Conservation (phyloP, 2,329 filamentous ascomycete species). For the Aspergillus sp. region DNA sequence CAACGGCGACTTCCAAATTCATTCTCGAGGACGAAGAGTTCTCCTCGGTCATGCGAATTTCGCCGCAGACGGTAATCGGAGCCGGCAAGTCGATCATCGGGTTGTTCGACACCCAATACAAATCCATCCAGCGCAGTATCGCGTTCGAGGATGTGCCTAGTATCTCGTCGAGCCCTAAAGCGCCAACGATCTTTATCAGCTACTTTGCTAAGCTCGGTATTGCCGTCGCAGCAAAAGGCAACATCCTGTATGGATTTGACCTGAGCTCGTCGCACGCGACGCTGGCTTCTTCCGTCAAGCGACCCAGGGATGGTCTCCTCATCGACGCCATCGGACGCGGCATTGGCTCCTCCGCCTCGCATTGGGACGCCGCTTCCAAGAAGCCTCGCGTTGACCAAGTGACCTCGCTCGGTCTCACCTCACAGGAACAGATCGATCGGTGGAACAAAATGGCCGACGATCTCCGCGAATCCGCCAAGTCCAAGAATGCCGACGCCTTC, state of each 20-base stretch:
- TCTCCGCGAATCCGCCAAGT: constrained; percentile 28
- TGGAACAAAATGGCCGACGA: constrained; percentile 35
- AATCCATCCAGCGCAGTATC: constrained; percentile 46
- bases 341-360: constrained; percentile 32
- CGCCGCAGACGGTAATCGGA: constrained; percentile 43
- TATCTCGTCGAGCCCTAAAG: constrained; percentile 21
- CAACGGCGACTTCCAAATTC: constrained; percentile 38
- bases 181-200: constrained; percentile 38
- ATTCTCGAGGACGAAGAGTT: constrained; percentile 37
- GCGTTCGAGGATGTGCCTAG: constrained; percentile 31
- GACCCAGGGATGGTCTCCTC: constrained; percentile 40
- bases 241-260: constrained; percentile 46
- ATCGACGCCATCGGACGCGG: constrained; percentile 45
- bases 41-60: constrained; percentile 44
- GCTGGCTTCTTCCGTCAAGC: constrained; percentile 35
- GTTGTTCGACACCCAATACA: constrained; percentile 48
- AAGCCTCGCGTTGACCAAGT: constrained; percentile 31
- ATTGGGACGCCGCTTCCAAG: constrained; percentile 30
- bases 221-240: constrained; percentile 42
- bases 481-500: constrained; percentile 31
- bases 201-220: constrained; percentile 47
- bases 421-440: constrained; percentile 30
- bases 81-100: constrained; percentile 43
- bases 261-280: constrained; percentile 33
- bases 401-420: constrained; percentile 32